phyloP scores from a whole-genome alignment of 768 basidiomycete genomes.

The Floccularia luteovirens region DNA sequence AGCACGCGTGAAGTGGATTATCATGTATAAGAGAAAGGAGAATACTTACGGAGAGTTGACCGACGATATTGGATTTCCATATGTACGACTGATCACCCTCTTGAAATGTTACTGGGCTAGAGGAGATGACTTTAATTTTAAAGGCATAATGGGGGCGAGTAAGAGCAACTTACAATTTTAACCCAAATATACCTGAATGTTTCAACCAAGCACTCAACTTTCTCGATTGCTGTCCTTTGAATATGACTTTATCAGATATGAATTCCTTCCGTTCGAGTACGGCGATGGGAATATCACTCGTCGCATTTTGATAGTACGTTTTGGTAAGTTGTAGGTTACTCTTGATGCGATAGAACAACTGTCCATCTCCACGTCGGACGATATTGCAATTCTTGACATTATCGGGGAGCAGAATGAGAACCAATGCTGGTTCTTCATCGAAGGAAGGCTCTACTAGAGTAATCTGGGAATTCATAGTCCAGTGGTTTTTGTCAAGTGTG shows the following conservation, averaged over 20 bases:
- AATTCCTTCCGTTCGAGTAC: constrained; percentile 11
- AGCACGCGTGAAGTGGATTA: not conserved
- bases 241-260: constrained; percentile 14
- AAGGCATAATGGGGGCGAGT: not conserved
- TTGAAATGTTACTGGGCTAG: constrained; percentile 16
- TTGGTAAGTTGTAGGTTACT: not conserved
- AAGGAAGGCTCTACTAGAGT: constrained; percentile 8
- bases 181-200: constrained; percentile 9
- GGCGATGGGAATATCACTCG: constrained; percentile 8
- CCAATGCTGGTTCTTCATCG: constrained; percentile 4
- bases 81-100: constrained; percentile 9
- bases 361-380: constrained; percentile 1
- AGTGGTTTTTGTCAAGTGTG: no score
- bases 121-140: not conserved
- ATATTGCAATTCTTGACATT: constrained; percentile 8
- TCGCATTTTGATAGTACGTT: constrained; percentile 4
- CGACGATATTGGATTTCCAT: constrained; percentile 6
- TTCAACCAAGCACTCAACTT: constrained; percentile 15
- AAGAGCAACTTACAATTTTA: constrained; percentile 10
- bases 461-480: constrained; percentile 9
- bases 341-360: no score
- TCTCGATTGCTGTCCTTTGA: constrained; percentile 10
- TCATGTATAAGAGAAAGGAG: not conserved
- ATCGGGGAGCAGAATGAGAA: constrained; percentile 6
- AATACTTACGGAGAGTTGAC: constrained; percentile 9